A percentile compares a stretch with the other conserved stretches of the same genome.
phyloP scores from a whole-genome alignment of 345 rosid species.

The Eutrema japonicum region DNA sequence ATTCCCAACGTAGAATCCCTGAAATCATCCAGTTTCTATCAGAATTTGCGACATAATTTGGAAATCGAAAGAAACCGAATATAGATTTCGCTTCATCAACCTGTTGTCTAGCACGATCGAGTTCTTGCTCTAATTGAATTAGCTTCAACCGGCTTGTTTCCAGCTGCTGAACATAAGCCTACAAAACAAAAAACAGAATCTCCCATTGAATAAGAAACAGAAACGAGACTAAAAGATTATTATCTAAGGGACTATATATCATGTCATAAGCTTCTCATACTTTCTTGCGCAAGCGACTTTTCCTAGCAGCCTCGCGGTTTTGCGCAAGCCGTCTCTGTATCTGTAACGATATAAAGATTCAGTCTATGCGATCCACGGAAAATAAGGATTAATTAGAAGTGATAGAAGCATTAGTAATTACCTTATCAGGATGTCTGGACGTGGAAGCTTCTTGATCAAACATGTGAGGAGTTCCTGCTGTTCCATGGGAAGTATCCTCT shows the following conservation, averaged over 20 bases:
- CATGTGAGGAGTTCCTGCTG: conserved; percentile 59
- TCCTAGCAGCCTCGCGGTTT: conserved; percentile 98
- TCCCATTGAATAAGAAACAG: conserved; percentile 23
- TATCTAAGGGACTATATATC: neutral
- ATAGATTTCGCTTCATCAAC: conserved; percentile 1
- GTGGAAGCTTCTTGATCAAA: conserved; percentile 77
- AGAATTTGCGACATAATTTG: neutral
- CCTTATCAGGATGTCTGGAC: conserved; percentile 74
- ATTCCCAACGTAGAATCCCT: conserved; percentile 68
- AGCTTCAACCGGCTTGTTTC: conserved; percentile 90
- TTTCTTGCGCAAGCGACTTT: conserved; percentile 95
- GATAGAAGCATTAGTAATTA: conserved; percentile 18
- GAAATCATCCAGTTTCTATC: conserved; percentile 24
- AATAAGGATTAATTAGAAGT: neutral
- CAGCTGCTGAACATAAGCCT: conserved; percentile 97
- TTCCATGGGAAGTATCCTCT: conserved; percentile 82
- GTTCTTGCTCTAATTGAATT: conserved; percentile 85
- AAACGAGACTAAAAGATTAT: neutral
- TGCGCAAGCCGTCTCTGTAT: conserved; percentile 95
- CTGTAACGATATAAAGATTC: conserved; percentile 45
- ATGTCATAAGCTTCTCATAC: conserved; percentile 41
- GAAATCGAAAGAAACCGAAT: neutral
- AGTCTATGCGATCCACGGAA: neutral
- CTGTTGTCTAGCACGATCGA: conserved; percentile 70
- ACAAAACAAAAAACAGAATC: conserved; percentile 16